Base-by-base conservation (phyloP, 192 early-diverging fungal species). In the Bifiguratus adelaidae region DNA sequence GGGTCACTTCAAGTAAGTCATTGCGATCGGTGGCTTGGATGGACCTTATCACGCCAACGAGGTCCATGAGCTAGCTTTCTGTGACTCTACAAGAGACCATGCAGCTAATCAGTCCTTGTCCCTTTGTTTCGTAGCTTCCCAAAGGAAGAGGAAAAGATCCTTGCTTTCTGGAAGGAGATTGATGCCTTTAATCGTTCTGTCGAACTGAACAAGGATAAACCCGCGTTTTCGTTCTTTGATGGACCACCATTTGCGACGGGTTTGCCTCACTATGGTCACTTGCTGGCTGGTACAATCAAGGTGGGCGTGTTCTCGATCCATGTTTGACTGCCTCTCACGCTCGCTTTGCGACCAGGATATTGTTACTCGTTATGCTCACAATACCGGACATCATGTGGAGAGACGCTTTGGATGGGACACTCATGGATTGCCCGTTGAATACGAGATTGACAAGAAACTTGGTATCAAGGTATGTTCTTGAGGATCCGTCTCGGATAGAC, bases 211-310 rank as follows among this genome's bases (percentile, higher is more conserved):
- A 83, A 94, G 60, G 89, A 86, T 34, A 79, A 85, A 49, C 76
- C 82, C 55, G 74, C 78, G 12, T 99, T 84, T 50, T 75, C 88
- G 23, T 99, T 99, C 74, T 99, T 90, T 69, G 95, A 99, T 61
- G 95, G 95, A 23, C 95, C 95, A 37, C 95, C 95, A 33, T 99
- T 99, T 60, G 94, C 94, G 44, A 99, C 95, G 11, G 95, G 95
- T 12, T 68, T 95, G 44, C 95, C 95, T 27, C 95, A 99, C 63
- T 97, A 99, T 61, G 95, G 95, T 40, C 95, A 99, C 56, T 76
- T 99, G 76, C 76, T 99, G 4, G 92, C 94, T 13, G 94, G 95
- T 59, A 97, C 95, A 53, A 96, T 99, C 71, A 99, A 99, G 80
- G 85, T 88, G 60, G 30, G 23, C 22, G 36, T 26, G 16, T 18